Conservation (phyloP, 2,329 filamentous ascomycete species). For the Aureobasidium musti region DNA sequence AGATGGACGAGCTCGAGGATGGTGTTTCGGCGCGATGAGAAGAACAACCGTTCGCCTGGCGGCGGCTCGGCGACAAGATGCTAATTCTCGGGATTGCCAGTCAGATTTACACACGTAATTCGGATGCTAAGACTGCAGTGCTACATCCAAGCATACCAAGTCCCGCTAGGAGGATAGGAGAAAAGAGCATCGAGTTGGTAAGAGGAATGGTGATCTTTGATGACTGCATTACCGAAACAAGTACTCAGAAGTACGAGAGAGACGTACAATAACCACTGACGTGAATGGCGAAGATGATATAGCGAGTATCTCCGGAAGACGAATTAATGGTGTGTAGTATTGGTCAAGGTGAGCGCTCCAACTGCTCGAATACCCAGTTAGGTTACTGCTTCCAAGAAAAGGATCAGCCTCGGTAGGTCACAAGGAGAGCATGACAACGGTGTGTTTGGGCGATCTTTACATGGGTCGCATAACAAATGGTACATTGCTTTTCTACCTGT, state of each 20-base stretch:
- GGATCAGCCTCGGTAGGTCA: conserved; percentile 12
- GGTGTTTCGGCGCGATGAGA: conserved; percentile 7
- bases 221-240: not conserved
- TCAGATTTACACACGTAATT: not conserved
- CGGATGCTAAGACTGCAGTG: conserved; percentile 16
- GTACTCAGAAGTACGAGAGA: not conserved
- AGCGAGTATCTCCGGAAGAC: conserved; percentile 1
- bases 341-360: not conserved
- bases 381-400: not conserved
- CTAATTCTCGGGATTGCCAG: not conserved
- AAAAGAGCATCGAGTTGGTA: not conserved
- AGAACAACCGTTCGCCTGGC: not conserved
- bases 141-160: conserved; percentile 19
- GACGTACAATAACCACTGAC: conserved; percentile 2
- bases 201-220: not conserved
- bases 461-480: not conserved
- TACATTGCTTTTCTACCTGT: not conserved
- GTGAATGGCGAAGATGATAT: not conserved
- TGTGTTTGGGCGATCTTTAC: conserved; percentile 1
- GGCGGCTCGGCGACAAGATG: not conserved
- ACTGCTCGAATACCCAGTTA: not conserved
- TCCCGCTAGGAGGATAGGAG: not conserved
- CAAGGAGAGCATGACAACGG: conserved; percentile 9
- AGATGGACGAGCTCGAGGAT: not conserved
- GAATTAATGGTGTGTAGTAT: conserved; percentile 1